Base-by-base conservation (phyloP, 1,284 basidiomycete genomes). In the Boletus smithii region DNA sequence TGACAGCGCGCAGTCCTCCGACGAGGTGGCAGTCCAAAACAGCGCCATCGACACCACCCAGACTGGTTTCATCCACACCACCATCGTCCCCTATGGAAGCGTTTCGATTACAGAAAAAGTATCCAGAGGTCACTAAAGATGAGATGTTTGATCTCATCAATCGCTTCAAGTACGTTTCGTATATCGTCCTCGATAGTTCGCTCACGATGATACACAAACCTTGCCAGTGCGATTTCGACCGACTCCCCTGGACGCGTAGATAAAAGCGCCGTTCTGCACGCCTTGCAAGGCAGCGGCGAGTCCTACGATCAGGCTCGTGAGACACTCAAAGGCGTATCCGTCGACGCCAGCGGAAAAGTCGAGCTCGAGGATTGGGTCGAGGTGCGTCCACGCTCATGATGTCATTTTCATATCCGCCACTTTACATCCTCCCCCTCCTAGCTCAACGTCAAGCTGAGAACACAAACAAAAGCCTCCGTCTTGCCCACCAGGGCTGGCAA, bases 331-430 rank as follows among this genome's bases (percentile, higher is more conserved):
- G 81, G 88, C 56, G 95, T 98, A 64, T 88, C 87, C 56, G 82
- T 98, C 35, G 95, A 99, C 65, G 87, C 95, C 7, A 92, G 88
- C 59, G 97, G 97, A 30, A 91, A 94, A 64, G 86, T 99, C 50
- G 97, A 98, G 71, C 74, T 99, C 49, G 97, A 99, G 58, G 95
- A 99, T 68, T 99, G 94, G 85, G 94, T 99, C 40, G 93, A 95
- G 77, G 90, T 91, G 60, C 50, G 81, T 53, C n/a, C n/a, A n/a
- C n/a, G n/a, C n/a, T n/a, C n/a, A n/a, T n/a, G n/a, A 59, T 54
- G 49, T 53, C 53, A 56, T 53, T 34, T 9, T 36, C 43, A 22
- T 35, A 23, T 36, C 41, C 34, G 27, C 46, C 44, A 49, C 55
- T 47, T 53, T 54, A 56, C 50, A 56, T 37, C 50, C 11, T 42